Percentiles rank a stretch among this genome's conserved stretches.
Conservation (phyloP, 176 grass and related monocot genomes). For the Microstegium vimineum region DNA sequence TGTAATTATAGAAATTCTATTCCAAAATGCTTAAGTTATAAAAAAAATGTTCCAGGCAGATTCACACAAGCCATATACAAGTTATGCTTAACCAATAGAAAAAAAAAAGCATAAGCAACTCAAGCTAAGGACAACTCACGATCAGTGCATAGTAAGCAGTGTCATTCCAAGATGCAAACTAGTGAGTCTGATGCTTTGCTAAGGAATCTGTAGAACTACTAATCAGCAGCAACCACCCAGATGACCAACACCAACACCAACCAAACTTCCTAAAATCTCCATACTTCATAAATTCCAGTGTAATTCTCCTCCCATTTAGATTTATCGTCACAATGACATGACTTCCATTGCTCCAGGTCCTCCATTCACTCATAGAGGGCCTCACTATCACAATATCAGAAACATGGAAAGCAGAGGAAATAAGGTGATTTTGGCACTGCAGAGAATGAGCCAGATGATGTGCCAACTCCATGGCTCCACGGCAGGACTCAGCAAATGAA, state of each 20-base stretch:
- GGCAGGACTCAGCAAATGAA: not conserved
- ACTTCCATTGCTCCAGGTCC: not conserved
- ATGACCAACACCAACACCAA: not conserved
- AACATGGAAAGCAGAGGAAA: not conserved
- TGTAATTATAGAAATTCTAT: not conserved
- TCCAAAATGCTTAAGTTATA: not conserved
- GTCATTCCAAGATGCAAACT: not conserved
- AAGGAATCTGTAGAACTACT: not conserved
- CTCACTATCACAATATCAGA: not conserved
- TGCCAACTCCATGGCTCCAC: not conserved
- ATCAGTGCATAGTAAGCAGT: not conserved
- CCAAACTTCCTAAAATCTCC: not conserved
- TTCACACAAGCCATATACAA: not conserved
- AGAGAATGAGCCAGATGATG: not conserved
- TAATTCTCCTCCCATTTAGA: not conserved
- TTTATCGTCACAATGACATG: not conserved
- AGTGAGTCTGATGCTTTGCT: not conserved
- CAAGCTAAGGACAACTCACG: not conserved
- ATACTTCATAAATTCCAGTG: no score
- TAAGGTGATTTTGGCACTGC: not conserved
- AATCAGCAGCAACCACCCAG: not conserved
- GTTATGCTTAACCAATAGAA: not conserved
- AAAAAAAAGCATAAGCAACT: not conserved
- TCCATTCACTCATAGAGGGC: not conserved
- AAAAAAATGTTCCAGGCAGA: not conserved